Percentiles rank a stretch among this genome's conserved stretches.
Evolutionary conservation across 2,329 filamentous ascomycete genomes (phyloP).

Genomic region (Mariannaea elegans): DNA sequence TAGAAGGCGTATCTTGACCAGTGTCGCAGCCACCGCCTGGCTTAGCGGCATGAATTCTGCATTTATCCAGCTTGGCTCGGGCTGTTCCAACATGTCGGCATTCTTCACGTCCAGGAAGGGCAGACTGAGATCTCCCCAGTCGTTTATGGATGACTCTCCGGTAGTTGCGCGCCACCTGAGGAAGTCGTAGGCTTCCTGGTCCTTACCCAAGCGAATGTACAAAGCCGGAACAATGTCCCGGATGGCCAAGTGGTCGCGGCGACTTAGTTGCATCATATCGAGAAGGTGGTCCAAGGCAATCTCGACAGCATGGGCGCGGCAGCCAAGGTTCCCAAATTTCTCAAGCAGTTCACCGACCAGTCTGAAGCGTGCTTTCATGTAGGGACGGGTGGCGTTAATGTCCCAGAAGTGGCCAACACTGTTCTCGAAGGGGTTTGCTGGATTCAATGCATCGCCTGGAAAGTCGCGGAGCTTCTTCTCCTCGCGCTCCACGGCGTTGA

Average conservation of each 20-base stretch:
- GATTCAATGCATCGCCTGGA: slow-evolving; percentile 37
- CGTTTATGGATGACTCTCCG: slow-evolving; percentile 19
- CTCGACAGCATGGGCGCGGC: slow-evolving; percentile 40
- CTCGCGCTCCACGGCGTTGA: slow-evolving; percentile 44
- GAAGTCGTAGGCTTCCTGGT: slow-evolving; percentile 61
- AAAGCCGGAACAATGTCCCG: slow-evolving; percentile 51
- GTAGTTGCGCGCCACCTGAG: slow-evolving; percentile 45
- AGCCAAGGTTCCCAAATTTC: slow-evolving; percentile 40
- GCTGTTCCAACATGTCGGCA: slow-evolving; percentile 52
- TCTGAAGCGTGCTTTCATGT: slow-evolving; percentile 49
- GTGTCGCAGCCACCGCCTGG: slow-evolving; percentile 17
- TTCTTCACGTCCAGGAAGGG: slow-evolving; percentile 46
- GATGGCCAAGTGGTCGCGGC: slow-evolving; percentile 55
- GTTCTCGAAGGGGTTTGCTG: slow-evolving; percentile 49
- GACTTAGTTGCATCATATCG: slow-evolving; percentile 55
- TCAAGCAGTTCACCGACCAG: slow-evolving; percentile 45
- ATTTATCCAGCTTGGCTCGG: not conserved
- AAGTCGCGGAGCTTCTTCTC: slow-evolving; percentile 49
- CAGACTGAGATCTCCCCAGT: slow-evolving; percentile 28
- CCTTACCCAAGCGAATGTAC: slow-evolving; percentile 55
- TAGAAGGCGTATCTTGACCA: slow-evolving; percentile 39
- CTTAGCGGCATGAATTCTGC: slow-evolving; percentile 21
- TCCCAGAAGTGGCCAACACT: slow-evolving; percentile 54
- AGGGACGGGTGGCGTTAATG: slow-evolving; percentile 51
- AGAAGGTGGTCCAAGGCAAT: slow-evolving; percentile 49